phyloP scores from a whole-genome alignment of 2,329 filamentous ascomycete species.

The Parastagonospora avenae region DNA sequence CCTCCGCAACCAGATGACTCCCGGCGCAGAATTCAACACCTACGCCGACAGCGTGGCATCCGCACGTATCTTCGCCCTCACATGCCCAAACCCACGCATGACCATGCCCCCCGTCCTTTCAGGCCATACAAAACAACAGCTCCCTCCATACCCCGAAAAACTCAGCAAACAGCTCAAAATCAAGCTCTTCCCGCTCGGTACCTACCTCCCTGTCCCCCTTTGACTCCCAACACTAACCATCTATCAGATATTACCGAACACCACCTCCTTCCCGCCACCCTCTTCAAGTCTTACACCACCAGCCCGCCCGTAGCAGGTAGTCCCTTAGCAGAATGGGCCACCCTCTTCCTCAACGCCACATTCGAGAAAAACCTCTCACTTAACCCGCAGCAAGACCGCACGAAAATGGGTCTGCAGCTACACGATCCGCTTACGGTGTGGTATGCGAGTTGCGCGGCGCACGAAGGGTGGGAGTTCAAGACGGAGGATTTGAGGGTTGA shows the following conservation, averaged over 20 bases:
- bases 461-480: slow-evolving; percentile 43
- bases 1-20: slow-evolving; percentile 61
- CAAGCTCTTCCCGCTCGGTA: slow-evolving; percentile 55
- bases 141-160: slow-evolving; percentile 48
- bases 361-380: slow-evolving; percentile 53
- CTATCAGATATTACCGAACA: slow-evolving; percentile 51
- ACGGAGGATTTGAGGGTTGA: slow-evolving; percentile 86
- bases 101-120: slow-evolving; percentile 76
- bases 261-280: slow-evolving; percentile 50
- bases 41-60: slow-evolving; percentile 73
- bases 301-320: slow-evolving; percentile 36
- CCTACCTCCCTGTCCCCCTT: not conserved
- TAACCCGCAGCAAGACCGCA: slow-evolving; percentile 40
- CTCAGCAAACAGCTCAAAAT: slow-evolving; percentile 51
- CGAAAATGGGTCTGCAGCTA: slow-evolving; percentile 49
- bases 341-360: slow-evolving; percentile 52
- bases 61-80: slow-evolving; percentile 56
- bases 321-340: slow-evolving; percentile 53
- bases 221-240: slow-evolving; percentile 5
- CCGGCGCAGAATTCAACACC: slow-evolving; percentile 92
- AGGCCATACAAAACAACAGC: slow-evolving; percentile 35
- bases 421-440: slow-evolving; percentile 54
- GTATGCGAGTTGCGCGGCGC: slow-evolving; percentile 35
- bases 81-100: slow-evolving; percentile 66
- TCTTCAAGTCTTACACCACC: slow-evolving; percentile 40